phyloP scores from a whole-genome alignment of 2,329 filamentous ascomycete species.

The Knufia petricola region DNA sequence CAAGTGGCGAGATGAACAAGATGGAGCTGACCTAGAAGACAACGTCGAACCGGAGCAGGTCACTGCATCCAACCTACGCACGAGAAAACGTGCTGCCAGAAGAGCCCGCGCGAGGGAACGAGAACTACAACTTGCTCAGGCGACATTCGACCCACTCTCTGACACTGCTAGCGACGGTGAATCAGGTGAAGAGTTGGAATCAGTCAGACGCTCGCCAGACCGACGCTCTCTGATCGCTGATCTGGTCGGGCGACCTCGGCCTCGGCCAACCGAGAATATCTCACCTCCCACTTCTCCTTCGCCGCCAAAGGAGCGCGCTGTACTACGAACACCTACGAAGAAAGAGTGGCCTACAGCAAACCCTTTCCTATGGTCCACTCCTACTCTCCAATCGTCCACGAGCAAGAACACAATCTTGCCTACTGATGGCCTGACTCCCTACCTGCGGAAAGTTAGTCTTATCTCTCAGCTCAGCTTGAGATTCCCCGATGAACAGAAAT shows the following conservation, averaged over 20 bases:
- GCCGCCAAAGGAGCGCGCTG: conserved; percentile 15
- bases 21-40: conserved; percentile 26
- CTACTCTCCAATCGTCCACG: conserved; percentile 10
- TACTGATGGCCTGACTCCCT: conserved; percentile 14
- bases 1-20: conserved; percentile 27
- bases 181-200: conserved; percentile 23
- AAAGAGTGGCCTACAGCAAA: conserved; percentile 18
- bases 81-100: conserved; percentile 21
- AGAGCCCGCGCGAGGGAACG: conserved; percentile 22
- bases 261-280: conserved; percentile 13
- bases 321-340: conserved; percentile 14
- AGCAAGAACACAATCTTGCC: conserved; percentile 12
- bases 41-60: conserved; percentile 18
- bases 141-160: conserved; percentile 1
- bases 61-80: conserved; percentile 18
- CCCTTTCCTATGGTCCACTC: conserved; percentile 17
- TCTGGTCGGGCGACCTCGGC: conserved; percentile 19
- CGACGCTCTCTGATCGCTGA: conserved; percentile 24
- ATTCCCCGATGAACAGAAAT: conserved; percentile 22
- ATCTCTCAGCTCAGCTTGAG: conserved; percentile 21
- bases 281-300: conserved; percentile 23
- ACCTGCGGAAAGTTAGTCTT: conserved; percentile 20
- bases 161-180: conserved; percentile 23
- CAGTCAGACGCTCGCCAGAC: conserved; percentile 19
- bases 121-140: conserved; percentile 8